Evolutionary conservation across 805 yeast species (phyloP), one percentile per base, ranked within the genome.

Genomic region (Lachancea sp.): DNA sequence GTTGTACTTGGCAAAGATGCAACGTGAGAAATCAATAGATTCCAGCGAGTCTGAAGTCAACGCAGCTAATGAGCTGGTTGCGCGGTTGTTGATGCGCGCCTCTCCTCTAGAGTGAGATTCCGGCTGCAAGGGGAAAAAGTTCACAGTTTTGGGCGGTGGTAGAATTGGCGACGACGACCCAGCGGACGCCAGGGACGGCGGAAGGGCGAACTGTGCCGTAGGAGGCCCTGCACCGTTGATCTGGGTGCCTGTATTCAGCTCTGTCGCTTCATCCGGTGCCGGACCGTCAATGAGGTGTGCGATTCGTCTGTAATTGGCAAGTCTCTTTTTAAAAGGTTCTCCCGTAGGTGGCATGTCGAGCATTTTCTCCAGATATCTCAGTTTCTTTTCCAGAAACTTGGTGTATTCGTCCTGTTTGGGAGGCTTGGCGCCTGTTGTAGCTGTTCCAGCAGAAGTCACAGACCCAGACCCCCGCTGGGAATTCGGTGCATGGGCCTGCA

Each of bases 351-450:
- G 44, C 30, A 62, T 41, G 20, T 50, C 61, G 25, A 78, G 54
- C 25, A 75, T 47, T 36, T 68, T 71, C 50, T 81, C 84, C 38
- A 81, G 55, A 43, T 68, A 73, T 43, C 69, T 70, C 30, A 81
- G 70, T 54, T 75, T 75, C 46, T 73, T 74, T 52, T 81, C 86
- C 45, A 81, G 56, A 57, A 77, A 69, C 13, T 68, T 46, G 0
- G 84, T 79, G 54, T 81, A 80, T 30, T 77, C 82, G 52, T 78
- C 79, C 54, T 13, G 35, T 15, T 77, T 78, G 4, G 25, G 16
- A 16, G 17, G 15, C 16, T 29, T 30, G 2, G 27, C n/a, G n/a
- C 2, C 26, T 4, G 35, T 17, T n/a, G 29, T 12, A 20, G 2
- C 26, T 32, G 35, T 11, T 16, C 19, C 35, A 16, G 5, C 26